Base-by-base conservation (phyloP, 768 basidiomycete genomes). In the Naganishia antarctica region DNA sequence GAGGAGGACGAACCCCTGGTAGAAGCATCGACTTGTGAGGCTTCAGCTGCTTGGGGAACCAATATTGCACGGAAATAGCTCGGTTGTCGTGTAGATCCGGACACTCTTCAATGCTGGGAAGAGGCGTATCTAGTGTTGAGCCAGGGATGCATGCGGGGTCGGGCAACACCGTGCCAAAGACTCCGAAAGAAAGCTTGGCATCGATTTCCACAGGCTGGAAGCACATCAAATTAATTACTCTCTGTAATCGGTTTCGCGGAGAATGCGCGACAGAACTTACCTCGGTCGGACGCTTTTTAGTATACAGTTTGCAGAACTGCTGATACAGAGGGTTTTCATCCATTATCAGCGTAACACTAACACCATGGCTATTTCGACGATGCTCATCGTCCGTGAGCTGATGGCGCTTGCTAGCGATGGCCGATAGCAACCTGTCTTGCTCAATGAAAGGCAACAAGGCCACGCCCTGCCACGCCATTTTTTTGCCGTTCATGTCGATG, bases 401-500 rank as follows among this genome's bases (percentile, higher is more conserved):
- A 0, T 71, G 64, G 66, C 84, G 57, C 80, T 76, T 82, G 13
- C 81, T 75, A 8, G 81, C 83, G 87, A 99, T 91, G 3, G 92
- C 90, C 34, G 84, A 86, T 60, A 98, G 80, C 26, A 99, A 79
- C 34, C 92, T 84, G 61, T 82, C 83, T 75, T 86, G 82, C 73
- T 98, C 90, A 67, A 99, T 98, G 81, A 98, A 99, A 0, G 96
- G 93, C 23, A 99, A 81, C 9, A 99, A 81, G 0, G 96, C 93
- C 62, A 99, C 91, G 60, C 96, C 96, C 78, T 99, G 94, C 96
- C 96, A 99, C 7, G 89, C 83, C 93, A 98, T 97, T 79, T 89
- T 90, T 80, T 98, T 98, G 64, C 96, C 96, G 73, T 99, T 99
- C 96, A 99, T 99, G 78, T 99, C 96, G 72, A 98, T 87, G 70